These are phyloP conservation scores for Dunaliella primolecta DNA, from an alignment of 139 green algal species.

Conservation along the genomic window DNA sequence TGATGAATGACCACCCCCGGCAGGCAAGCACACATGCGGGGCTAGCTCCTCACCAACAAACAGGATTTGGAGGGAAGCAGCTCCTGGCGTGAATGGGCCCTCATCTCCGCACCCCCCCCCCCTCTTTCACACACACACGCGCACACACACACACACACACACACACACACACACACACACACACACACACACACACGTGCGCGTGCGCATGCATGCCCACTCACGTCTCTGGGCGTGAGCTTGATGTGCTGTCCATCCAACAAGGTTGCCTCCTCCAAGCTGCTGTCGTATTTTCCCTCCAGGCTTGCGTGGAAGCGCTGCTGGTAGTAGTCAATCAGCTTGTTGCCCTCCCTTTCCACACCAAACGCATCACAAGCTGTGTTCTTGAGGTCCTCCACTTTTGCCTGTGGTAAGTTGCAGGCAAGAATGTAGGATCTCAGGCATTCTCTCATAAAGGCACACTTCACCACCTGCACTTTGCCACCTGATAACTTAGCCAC, in stretches of 20 bases:
- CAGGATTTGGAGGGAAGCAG: no score
- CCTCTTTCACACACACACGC: no score
- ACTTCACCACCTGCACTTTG: no score
- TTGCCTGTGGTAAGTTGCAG: constrained; percentile 5
- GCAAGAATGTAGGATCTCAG: no score
- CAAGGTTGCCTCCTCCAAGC: neutral
- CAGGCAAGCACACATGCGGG: no score
- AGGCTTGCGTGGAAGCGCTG: neutral
- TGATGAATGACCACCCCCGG: no score
- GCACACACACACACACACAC: no score
- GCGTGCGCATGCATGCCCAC: neutral
- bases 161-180: neutral
- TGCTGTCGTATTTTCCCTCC: neutral
- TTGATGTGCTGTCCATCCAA: constrained; percentile 7
- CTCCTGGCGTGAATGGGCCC: no score
- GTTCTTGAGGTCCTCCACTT: neutral
- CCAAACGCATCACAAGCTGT: neutral
- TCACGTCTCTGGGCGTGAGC: neutral
- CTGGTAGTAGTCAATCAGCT: constrained; percentile 3
- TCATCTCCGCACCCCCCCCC: no score
- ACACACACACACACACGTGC: neutral
- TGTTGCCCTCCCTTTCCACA: neutral
- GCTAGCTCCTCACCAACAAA: no score
- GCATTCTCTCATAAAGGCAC: no score
- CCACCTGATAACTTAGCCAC: no score